Evolutionary conservation across 306 rosid genomes (phyloP), one percentile per base, ranked within the genome.

Genomic region (Luffa aegyptiaca): DNA sequence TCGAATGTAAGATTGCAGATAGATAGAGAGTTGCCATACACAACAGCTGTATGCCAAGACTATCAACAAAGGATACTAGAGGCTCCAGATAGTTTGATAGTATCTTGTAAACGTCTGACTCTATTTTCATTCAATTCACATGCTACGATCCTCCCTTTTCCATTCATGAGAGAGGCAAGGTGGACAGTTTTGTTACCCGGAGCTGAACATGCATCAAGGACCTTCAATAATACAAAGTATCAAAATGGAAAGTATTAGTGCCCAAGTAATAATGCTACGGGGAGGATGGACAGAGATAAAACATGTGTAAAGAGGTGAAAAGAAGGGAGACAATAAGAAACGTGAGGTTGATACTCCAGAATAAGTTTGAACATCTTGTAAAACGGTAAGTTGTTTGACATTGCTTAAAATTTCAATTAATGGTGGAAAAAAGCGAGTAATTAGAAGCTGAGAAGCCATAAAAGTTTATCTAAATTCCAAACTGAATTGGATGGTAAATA

Each of bases 111-210:
- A 64, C 97, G 93, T 76, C 58, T 88, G 77, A 93, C 81, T 84
- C 99, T 87, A 76, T 82, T 90, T 66, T 88, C 91, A 20, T 82
- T 83, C 82, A 91, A 89, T 84, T 93, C 99, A 82, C 97, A 95
- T 37, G 99, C 97, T 35, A 90, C 78, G 69, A 93, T 76, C 84
- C 87, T 89, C 74, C 97, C 97, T 85, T 88, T 86, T 75, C 89
- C 90, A 80, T 81, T 86, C 97, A 95, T 87, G 73, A 91, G 94
- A 81, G 99, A 94, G 37, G 97, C 97, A 76, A 93, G 91, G 87
- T 93, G 99, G 76, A 91, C 93, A 26, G 99, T 93, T 87, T 93
- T 95, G 89, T 95, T 95, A 81, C 99, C 97, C 10, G 97, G 99
- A 36, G 99, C 97, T 37, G 97, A 90, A 82, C 97, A 91, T 73